phyloP scores from a whole-genome alignment of 768 basidiomycete species.

The Boletus edulis region DNA sequence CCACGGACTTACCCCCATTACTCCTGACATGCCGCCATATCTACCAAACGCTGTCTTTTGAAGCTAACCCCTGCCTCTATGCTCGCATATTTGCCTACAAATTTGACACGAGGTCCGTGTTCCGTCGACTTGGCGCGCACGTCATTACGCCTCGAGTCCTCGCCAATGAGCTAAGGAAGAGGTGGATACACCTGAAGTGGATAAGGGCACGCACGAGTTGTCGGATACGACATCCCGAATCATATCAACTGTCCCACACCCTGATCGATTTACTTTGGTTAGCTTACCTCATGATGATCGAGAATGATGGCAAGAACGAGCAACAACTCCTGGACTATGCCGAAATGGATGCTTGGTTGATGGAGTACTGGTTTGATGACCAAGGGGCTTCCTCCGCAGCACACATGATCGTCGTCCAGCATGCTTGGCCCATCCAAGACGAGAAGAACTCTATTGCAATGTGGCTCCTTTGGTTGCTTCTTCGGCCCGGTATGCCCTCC shows the following conservation, averaged over 20 bases:
- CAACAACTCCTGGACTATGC: conserved; percentile 70
- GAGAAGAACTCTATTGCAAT: conserved; percentile 58
- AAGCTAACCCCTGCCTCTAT: conserved; percentile 66
- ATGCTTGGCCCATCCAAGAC: conserved; percentile 57
- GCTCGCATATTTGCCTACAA: conserved; percentile 64
- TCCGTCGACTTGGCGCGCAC: conserved; percentile 47
- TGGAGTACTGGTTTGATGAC: conserved; percentile 63
- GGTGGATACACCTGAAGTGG: conserved; percentile 56
- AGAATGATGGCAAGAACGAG: conserved; percentile 75
- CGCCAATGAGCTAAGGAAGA: conserved; percentile 61
- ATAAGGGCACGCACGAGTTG: conserved; percentile 42
- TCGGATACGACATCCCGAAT: conserved; percentile 16
- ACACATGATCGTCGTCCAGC: conserved; percentile 36
- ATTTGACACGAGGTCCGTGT: conserved; percentile 58
- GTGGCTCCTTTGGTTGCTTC: conserved; percentile 79
- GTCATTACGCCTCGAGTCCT: conserved; percentile 42
- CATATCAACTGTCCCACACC: conserved; percentile 20
- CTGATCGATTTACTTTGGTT: conserved; percentile 53
- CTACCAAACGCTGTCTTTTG: conserved; percentile 48
- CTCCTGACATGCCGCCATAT: conserved; percentile 49
- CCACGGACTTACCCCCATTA: conserved; percentile 54
- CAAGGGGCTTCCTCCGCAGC: conserved; percentile 54
- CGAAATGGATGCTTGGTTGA: conserved; percentile 59
- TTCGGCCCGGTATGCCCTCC: conserved; percentile 52
- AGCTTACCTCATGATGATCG: conserved; percentile 75